Base-by-base conservation (phyloP, 495 filamentous ascomycete species). In the Xylaria longipes region DNA sequence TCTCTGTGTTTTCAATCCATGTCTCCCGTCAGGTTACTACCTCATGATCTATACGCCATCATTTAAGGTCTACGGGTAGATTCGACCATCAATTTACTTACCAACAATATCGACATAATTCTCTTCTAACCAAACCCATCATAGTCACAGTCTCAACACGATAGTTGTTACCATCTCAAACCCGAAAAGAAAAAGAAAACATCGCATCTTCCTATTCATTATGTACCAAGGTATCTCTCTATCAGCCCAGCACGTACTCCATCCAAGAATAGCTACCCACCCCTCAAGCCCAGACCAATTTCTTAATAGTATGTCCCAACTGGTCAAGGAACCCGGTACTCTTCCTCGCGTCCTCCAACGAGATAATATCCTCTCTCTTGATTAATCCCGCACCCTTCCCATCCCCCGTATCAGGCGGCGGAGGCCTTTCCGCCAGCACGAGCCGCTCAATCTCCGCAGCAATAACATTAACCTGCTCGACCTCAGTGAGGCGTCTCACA, bases 261-360 rank as follows among this genome's bases (percentile, higher is more conserved):
- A 31, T 29, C 52, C 17, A 31, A 57, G 0, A 57, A 57, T 29
- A 14, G 27, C 27, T 46, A 17, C 25, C 7, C 37, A 29, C 22
- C 7, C 61, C 56, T 79, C 72, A 96, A 69, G 92, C 93, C 95
- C 95, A 98, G 31, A 98, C 93, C 80, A 97, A 80, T 85, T 93
- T 95, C 87, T 95, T 97, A 63, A 98, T 83, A 69, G 90, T 90
- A 84, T 97, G 92, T 12, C 92, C 92, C 76, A 94, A 79, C 78
- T 93, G 89, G 83, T 99, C 95, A 54, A 99, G 77, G 76, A 94
- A 84, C 7, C 94, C 92, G 3, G 95, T 98, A 68, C 91, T 93
- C 83, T 89, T 93, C 89, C 88, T 94, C 71, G 96, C 96, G 77
- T 97, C 94, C 3, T 86, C 88, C 71, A 96, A 76, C 6, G 89